These are phyloP conservation scores for Tulasnella sp. DNA, from an alignment of 768 basidiomycete species.

Conservation along the genomic window DNA sequence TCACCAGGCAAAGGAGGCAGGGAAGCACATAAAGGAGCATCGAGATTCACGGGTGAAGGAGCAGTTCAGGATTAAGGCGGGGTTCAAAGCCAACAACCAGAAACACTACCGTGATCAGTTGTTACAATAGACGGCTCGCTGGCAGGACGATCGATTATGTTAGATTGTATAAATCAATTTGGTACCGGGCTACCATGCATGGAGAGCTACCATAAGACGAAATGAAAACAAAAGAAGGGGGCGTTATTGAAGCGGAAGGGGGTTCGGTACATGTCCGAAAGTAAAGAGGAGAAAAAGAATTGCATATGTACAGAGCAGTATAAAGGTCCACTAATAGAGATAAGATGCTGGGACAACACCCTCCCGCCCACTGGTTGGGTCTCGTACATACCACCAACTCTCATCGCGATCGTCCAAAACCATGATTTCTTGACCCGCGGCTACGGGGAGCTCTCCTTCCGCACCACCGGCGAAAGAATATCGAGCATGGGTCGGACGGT, in stretches of 20 bases:
- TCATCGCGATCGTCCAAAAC: slow-evolving; percentile 76
- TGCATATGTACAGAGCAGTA: background rate
- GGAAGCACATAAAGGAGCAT: slow-evolving; percentile 77
- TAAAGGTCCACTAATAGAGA: slow-evolving; percentile 56
- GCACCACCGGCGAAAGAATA: slow-evolving; percentile 78
- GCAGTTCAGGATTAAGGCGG: slow-evolving; percentile 80
- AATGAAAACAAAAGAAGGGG: background rate
- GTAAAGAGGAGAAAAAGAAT: slow-evolving; percentile 20
- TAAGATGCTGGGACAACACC: slow-evolving; percentile 92
- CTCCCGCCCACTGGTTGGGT: slow-evolving; percentile 71
- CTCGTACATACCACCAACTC: slow-evolving; percentile 95
- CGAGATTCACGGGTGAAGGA: slow-evolving; percentile 74
- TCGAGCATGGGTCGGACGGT: slow-evolving; percentile 71
- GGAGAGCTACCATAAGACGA: background rate
- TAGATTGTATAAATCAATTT: background rate
- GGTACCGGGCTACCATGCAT: background rate
- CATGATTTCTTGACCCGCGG: slow-evolving; percentile 66
- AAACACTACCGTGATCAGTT: slow-evolving; percentile 80
- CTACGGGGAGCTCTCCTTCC: slow-evolving; percentile 71
- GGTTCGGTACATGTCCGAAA: background rate
- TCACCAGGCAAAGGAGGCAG: slow-evolving; percentile 94
- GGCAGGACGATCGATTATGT: background rate
- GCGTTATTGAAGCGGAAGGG: background rate
- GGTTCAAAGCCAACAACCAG: slow-evolving; percentile 75
- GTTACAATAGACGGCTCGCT: slow-evolving; percentile 43